These are phyloP conservation scores for Carex myosuroides DNA, from an alignment of 176 grass and related monocot species.

Conservation along the genomic window DNA sequence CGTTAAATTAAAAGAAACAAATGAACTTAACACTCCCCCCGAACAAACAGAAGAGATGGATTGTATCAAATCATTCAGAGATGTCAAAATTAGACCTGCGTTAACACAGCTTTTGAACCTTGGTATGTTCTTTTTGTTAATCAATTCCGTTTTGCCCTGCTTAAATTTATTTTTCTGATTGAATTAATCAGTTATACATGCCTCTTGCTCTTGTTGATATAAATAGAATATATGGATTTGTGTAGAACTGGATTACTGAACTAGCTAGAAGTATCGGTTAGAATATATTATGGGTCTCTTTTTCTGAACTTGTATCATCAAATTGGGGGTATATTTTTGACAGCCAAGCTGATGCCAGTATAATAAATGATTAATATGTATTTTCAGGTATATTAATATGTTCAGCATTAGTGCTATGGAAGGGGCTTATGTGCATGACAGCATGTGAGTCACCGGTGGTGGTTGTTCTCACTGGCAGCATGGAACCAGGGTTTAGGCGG, in stretches of 20 bases:
- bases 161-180: neutral
- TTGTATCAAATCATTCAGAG: neutral
- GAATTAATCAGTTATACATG: neutral
- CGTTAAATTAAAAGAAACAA: neutral
- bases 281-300: neutral
- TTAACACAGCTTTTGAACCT: constrained; percentile 5
- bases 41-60: neutral
- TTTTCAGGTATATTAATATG: constrained; percentile 18
- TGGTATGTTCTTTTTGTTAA: neutral
- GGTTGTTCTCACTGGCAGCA: constrained; percentile 20
- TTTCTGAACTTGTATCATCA: too few species aligned
- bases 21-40: neutral
- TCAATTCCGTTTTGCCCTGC: neutral
- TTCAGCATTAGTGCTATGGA: constrained; percentile 20
- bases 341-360: neutral
- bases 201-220: neutral
- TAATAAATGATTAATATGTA: neutral
- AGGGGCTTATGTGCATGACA: constrained; percentile 18
- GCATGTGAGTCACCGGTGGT: constrained; percentile 14
- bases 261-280: neutral
- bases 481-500: constrained; percentile 23
- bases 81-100: constrained; percentile 8
- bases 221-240: neutral
- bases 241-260: neutral
- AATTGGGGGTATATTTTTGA: too few species aligned